Evolutionary conservation across 306 rosid species (phyloP).

Genomic region (Sesbania bispinosa): DNA sequence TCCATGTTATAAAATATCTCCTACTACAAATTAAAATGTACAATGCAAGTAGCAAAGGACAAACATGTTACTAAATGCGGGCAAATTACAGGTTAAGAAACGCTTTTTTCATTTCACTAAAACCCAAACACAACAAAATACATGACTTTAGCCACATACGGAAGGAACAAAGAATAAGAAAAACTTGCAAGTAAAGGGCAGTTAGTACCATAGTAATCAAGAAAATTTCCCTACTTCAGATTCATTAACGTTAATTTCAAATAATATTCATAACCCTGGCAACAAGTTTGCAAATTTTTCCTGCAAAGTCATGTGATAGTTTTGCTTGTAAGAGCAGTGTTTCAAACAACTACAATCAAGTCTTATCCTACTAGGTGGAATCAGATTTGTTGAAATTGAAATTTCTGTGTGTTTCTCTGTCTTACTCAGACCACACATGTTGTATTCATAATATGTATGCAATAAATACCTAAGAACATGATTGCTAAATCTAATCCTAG

Average conservation of each 20-base stretch:
- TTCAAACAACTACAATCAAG: no score
- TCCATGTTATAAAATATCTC: background rate
- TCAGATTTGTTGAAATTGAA: no score
- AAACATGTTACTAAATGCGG: background rate
- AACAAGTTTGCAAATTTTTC: no score
- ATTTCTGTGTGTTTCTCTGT: no score
- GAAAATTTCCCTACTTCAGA: background rate
- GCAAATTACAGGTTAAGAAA: background rate
- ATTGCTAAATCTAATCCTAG: no score
- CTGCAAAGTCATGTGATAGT: no score
- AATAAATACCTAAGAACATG: no score
- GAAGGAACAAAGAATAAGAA: background rate
- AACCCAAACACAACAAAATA: background rate
- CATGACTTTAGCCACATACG: background rate
- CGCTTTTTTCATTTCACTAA: background rate
- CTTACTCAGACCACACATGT: no score
- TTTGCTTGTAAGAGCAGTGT: no score
- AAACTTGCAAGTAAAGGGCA: background rate
- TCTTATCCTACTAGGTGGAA: no score
- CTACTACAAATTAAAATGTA: background rate
- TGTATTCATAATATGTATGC: no score
- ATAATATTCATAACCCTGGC: background rate
- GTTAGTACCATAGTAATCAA: background rate
- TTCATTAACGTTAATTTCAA: background rate
- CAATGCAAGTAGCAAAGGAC: conserved; percentile 3